Evolutionary conservation across 495 filamentous ascomycete species (phyloP), one percentile per base, ranked within the genome.

Genomic region (Hapsidospora chrysogenum): DNA sequence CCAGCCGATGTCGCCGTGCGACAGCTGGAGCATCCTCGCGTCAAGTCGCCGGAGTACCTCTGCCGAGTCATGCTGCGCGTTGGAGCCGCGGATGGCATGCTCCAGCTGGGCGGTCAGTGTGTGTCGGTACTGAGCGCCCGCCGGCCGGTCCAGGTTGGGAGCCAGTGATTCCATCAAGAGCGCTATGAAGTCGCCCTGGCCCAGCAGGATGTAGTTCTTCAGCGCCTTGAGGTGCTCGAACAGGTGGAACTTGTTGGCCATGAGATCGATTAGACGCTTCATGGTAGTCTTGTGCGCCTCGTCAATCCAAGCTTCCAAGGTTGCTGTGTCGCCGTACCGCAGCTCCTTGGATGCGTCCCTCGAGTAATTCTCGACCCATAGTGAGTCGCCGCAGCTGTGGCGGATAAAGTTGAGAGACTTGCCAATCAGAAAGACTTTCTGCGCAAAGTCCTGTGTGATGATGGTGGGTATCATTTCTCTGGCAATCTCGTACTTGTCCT

Each of bases 351-450:
- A 94, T 1, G 85, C 78, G 20, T 76, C 76, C 51, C 89, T 92
- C n/a, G 84, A 94, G 57, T 96, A 96, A 2, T 72, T 76, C 50
- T 93, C 84, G 4, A 99, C 92, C 92, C 92, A 99, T 18, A 75
- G 77, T 28, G 85, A 79, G 46, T 99, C 92, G 5, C 77, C 76
- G 50, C 92, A 99, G 41, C 80, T 82, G 56, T 93, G 81, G 25
- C 87, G 80, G 53, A 96, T 95, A 57, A 99, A 99, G 56, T 99
- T 99, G 17, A 99, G 60, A 9, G 84, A 92, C 54, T 99, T 99
- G 22, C 92, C 92, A 43, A 96, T 99, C 8, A 96, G 61, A 43
- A 95, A 96, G 15, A 95, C 79, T 47, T 94, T 94, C 37, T 89
- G 79, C 0, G 89, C 83, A 57, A 96, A 95, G 20, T 93, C 82